Evolutionary conservation across 768 basidiomycete genomes (phyloP).

Genomic region (Amanita pallidorosea): DNA sequence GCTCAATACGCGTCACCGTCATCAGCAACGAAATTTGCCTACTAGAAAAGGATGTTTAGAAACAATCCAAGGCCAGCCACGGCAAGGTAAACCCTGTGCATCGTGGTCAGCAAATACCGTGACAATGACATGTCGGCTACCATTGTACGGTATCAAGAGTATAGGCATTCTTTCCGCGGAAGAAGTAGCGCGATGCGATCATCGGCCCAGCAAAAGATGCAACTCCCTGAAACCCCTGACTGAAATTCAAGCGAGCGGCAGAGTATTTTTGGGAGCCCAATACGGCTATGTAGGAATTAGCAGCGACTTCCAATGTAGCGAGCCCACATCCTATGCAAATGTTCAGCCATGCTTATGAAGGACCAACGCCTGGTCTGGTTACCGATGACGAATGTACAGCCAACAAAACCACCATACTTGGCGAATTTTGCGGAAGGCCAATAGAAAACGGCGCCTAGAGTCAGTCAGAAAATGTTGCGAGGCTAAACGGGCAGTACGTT

Average conservation of each 20-base stretch:
- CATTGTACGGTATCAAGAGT: constrained; percentile 61
- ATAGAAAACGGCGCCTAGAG: constrained; percentile 60
- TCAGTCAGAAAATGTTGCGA: neutral
- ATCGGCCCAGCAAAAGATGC: constrained; percentile 66
- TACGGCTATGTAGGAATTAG: constrained; percentile 73
- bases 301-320: constrained; percentile 57
- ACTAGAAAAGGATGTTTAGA: constrained; percentile 59
- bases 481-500: constrained; percentile 5
- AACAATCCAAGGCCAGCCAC: constrained; percentile 52
- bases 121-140: constrained; percentile 16
- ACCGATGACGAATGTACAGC: constrained; percentile 64
- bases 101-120: neutral
- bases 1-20: neutral
- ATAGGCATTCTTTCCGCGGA: constrained; percentile 49
- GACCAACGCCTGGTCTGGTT: constrained; percentile 7
- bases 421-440: constrained; percentile 66
- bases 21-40: constrained; percentile 11
- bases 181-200: constrained; percentile 69
- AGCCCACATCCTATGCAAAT: constrained; percentile 48
- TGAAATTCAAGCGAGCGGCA: constrained; percentile 67
- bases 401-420: constrained; percentile 65
- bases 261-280: constrained; percentile 60
- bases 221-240: constrained; percentile 71
- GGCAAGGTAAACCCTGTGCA: constrained; percentile 49
- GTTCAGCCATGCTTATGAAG: neutral